Base-by-base conservation (phyloP, 2,329 filamentous ascomycete species). In the Ascomycota sp. region DNA sequence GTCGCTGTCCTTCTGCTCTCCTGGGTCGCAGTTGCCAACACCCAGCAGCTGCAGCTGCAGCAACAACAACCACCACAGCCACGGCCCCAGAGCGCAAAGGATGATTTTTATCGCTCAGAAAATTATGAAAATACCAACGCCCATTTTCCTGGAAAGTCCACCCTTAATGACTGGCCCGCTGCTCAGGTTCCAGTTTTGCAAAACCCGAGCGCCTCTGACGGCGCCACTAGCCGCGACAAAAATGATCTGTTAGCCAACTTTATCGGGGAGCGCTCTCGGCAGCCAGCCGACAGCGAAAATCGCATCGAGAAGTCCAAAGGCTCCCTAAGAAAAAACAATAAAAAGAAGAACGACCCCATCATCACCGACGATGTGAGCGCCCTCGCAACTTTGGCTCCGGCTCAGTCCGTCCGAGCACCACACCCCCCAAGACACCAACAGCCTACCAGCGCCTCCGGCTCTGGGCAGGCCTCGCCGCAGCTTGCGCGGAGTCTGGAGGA, bases 321-420 rank as follows among this genome's bases (percentile, higher is more conserved):
- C 9, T 17, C 15, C 15, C 27, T 20, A 10, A 20, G 3, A 15
- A 25, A 12, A 5, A 19, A 27, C 25, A 26, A 34, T 15, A 34
- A 46, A 40, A 43, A 49, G 42, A 36, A 46, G 38, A 41, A 49
- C 32, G 42, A 46, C 33, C 44, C 47, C 33, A 41, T 52, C 31
- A 50, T 53, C 46, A 53, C 56, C 52, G 47, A 67, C 59, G 69
- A 89, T 76, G 80, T 74, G 81, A 83, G 82, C 83, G 83, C 83
- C 79, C 68, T 89, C 67, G 77, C 78, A 70, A 89, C 83, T 78
- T 76, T 85, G 68, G 85, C 86, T 93, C 83, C 82, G 80, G 85
- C 76, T 62, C 60, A 70, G 64, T 70, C 82, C 79, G 85, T 94
- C 66, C 70, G 81, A 93, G 85, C 83, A 81, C 80, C 78, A 71